Percentiles rank a stretch among this genome's conserved stretches.
Evolutionary conservation across 768 basidiomycete genomes (phyloP).

Genomic region (Suillus clintonianus): DNA sequence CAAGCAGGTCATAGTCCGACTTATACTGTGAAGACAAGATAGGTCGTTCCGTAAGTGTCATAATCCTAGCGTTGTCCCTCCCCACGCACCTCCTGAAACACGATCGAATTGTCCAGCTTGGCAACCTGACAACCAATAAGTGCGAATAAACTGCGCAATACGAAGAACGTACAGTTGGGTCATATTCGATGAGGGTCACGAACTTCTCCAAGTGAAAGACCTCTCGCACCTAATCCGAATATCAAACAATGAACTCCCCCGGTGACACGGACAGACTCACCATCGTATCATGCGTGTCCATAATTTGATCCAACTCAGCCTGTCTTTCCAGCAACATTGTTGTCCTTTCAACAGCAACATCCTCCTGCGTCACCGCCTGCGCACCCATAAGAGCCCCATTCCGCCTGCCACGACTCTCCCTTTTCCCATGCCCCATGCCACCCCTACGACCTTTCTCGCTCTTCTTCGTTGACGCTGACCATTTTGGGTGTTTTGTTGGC

Average conservation of each 20-base stretch:
- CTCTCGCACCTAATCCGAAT: conserved; percentile 66
- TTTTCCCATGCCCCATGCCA: conserved; percentile 18
- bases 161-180: conserved; percentile 60
- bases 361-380: conserved; percentile 12
- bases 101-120: conserved; percentile 68
- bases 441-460: background rate
- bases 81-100: conserved; percentile 69
- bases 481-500: conserved; percentile 24
- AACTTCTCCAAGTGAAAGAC: conserved; percentile 88
- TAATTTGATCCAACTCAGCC: conserved; percentile 54
- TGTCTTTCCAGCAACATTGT: conserved; percentile 61
- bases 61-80: background rate
- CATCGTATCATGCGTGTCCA: conserved; percentile 71
- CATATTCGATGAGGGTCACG: conserved; percentile 70
- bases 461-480: conserved; percentile 4
- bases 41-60: conserved; percentile 7
- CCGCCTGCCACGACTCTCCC: background rate
- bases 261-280: conserved; percentile 45
- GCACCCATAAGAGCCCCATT: conserved; percentile 10
- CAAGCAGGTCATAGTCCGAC: conserved; percentile 59
- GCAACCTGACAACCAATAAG: conserved; percentile 49
- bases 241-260: conserved; percentile 1
- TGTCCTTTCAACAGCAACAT: conserved; percentile 38
- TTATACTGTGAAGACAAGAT: conserved; percentile 50
- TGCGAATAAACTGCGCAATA: background rate